Evolutionary conservation across 768 basidiomycete genomes (phyloP).

Genomic region (Dioszegia crocea): DNA sequence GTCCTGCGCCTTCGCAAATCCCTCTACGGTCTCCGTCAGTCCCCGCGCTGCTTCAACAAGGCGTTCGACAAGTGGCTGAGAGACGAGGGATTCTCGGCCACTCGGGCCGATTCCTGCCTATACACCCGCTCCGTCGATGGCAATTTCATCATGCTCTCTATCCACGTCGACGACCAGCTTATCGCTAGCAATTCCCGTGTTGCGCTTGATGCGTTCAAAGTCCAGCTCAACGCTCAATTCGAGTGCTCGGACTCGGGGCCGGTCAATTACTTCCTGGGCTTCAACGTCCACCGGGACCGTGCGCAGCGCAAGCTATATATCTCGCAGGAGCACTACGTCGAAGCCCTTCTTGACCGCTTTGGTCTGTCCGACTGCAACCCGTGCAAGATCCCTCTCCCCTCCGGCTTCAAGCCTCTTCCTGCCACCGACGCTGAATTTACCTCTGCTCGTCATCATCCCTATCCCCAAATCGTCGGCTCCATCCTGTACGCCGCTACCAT

Average conservation of each 20-base stretch:
- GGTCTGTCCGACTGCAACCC: no score
- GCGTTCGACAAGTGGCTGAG: slow-evolving; percentile 10
- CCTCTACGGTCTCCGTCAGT: slow-evolving; percentile 16
- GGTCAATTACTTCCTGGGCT: neutral
- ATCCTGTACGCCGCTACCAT: no score
- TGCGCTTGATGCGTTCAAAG: neutral
- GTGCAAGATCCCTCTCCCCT: no score
- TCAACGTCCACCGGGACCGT: neutral
- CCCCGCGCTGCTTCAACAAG: slow-evolving; percentile 12
- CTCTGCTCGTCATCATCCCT: no score
- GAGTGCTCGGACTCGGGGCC: neutral
- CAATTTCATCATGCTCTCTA: neutral
- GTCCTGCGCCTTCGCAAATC: slow-evolving; percentile 11
- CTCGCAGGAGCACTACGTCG: no score
- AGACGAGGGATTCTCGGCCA: neutral
- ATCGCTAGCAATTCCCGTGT: neutral
- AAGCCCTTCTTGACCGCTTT: no score
- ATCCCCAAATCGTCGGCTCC: no score
- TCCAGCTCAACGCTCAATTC: neutral
- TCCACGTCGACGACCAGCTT: slow-evolving; percentile 14
- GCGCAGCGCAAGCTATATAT: neutral
- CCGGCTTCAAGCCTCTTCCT: no score
- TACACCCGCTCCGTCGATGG: neutral
- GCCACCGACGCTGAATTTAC: no score
- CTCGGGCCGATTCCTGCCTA: slow-evolving; percentile 13